These are phyloP conservation scores for Primulina eburnea DNA, from an alignment of 257 asterid species.

Conservation along the genomic window DNA sequence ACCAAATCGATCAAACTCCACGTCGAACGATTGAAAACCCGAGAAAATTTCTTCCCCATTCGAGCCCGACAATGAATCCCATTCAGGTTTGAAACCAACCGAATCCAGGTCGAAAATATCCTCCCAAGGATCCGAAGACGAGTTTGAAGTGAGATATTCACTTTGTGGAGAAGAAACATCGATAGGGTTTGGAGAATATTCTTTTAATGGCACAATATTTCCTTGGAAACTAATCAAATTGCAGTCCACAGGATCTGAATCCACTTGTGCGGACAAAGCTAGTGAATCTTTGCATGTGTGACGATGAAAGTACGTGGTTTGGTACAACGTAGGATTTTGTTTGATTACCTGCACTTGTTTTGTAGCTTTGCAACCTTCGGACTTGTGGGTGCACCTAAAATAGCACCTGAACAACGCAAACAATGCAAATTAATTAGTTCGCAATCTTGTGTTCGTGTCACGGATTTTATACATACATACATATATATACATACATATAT, in stretches of 20 bases:
- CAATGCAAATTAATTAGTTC: not conserved
- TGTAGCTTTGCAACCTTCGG: constrained; percentile 56
- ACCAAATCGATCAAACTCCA: constrained; percentile 38
- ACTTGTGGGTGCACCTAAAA: constrained; percentile 68
- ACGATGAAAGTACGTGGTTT: constrained; percentile 55
- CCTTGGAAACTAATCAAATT: constrained; percentile 39
- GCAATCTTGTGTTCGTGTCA: not conserved
- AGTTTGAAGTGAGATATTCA: constrained; percentile 30
- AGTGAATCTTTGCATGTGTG: constrained; percentile 47
- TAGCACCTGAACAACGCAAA: constrained; percentile 50
- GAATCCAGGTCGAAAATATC: constrained; percentile 22
- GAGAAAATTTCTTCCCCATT: constrained; percentile 33
- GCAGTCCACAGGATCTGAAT: constrained; percentile 26
- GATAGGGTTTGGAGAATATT: not conserved
- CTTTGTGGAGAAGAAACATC: not conserved
- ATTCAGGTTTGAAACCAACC: constrained; percentile 23
- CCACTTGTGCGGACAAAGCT: constrained; percentile 21
- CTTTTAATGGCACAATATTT: constrained; percentile 12
- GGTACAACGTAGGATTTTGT: constrained; percentile 34
- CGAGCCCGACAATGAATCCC: constrained; percentile 16
- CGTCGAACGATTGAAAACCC: constrained; percentile 26
- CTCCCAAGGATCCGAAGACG: constrained; percentile 40
- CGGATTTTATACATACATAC: no score
- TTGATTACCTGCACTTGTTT: constrained; percentile 60
- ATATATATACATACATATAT: no score